Conservation (phyloP, 2,329 filamentous ascomycete species). For the Canariomyces notabilis region DNA sequence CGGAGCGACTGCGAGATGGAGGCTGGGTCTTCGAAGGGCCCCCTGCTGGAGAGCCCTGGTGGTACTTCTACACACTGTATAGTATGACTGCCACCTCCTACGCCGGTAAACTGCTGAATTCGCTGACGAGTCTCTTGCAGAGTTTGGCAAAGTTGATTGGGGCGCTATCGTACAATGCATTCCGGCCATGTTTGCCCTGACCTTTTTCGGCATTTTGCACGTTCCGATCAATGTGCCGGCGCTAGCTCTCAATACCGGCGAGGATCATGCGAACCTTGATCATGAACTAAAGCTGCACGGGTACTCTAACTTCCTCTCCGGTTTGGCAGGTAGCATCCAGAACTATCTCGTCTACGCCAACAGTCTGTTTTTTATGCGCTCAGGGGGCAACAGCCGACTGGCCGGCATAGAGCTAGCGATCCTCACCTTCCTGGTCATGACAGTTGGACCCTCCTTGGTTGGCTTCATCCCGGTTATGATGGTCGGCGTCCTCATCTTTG, state of each 20-base stretch:
- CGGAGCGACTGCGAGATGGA: conserved; percentile 59
- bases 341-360: conserved; percentile 99
- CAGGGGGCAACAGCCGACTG: conserved; percentile 79
- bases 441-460: conserved; percentile 81
- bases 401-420: conserved; percentile 80
- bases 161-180: conserved; percentile 75
- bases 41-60: conserved; percentile 82
- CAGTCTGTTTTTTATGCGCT: conserved; percentile 92
- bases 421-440: conserved; percentile 74
- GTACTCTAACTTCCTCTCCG: conserved; percentile 86
- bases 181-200: conserved; percentile 92
- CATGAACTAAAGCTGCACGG: conserved; percentile 89
- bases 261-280: conserved; percentile 89
- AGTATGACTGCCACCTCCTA: conserved; percentile 50
- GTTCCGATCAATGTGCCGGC: conserved; percentile 98
- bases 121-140: conserved; percentile 40
- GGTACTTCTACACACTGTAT: conserved; percentile 95
- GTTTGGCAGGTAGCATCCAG: conserved; percentile 79
- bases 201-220: conserved; percentile 94
- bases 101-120: not conserved
- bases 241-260: conserved; percentile 80
- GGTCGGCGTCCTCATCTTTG: conserved; percentile 90
- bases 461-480: conserved; percentile 96
- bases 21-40: conserved; percentile 94
- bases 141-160: conserved; percentile 79